Conservation (phyloP, 2,329 filamentous ascomycete genomes). For the Pezicula carpinea region DNA sequence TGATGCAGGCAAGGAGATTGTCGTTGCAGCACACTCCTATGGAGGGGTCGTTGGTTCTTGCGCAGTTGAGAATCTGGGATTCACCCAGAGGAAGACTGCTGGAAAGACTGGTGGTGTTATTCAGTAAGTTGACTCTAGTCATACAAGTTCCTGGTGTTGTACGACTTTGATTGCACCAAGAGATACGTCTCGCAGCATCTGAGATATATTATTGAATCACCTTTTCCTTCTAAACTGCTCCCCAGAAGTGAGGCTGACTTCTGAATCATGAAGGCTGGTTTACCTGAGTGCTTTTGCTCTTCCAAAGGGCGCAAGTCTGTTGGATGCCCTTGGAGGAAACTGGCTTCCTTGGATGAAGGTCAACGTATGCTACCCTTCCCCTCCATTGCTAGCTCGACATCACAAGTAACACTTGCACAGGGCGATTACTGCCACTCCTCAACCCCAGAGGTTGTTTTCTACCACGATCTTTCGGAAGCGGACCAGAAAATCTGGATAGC, state of each 20-base stretch:
- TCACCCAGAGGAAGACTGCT: neutral
- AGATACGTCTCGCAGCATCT: no score
- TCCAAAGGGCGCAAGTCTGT: constrained; percentile 1
- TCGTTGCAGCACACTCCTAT: constrained; percentile 35
- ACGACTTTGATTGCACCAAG: no score
- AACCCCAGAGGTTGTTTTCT: neutral
- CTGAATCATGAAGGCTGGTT: neutral
- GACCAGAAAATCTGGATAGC: constrained; percentile 1
- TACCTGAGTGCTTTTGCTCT: constrained; percentile 4
- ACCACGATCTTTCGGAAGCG: constrained; percentile 1
- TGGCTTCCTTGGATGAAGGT: constrained; percentile 2
- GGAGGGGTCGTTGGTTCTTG: constrained; percentile 28
- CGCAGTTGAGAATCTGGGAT: constrained; percentile 11
- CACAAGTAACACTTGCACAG: neutral
- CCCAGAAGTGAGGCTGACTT: no score
- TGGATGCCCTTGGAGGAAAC: constrained; percentile 2
- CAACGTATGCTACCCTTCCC: neutral
- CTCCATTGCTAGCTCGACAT: no score
- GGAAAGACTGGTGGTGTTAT: constrained; percentile 3
- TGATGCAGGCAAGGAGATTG: constrained; percentile 30
- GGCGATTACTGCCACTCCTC: neutral
- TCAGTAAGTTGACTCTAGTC: neutral
- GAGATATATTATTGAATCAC: no score
- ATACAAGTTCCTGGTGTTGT: no score
- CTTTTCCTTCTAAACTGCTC: no score